Evolutionary conservation across 139 green algal genomes (phyloP), one percentile per base, ranked within the genome.

Genomic region (Chlorella sp.): DNA sequence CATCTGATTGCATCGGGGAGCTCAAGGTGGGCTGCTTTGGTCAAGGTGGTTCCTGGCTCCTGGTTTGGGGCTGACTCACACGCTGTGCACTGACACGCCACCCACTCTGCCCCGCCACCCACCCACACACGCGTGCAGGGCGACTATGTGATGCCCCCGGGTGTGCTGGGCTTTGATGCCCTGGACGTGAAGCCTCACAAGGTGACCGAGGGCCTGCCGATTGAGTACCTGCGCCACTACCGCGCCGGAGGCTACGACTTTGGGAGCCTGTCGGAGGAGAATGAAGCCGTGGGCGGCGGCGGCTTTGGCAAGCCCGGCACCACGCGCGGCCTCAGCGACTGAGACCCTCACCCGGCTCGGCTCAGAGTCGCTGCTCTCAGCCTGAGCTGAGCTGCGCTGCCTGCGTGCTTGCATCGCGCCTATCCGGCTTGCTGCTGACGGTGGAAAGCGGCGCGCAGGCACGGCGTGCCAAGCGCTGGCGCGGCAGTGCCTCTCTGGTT

Each of bases 201-300:
- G 66, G 83, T 88, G 60, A 96, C 95, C 16, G 92, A 96, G 69
- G 96, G 96, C 42, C 53, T 97, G 78, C 83, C 95, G 42, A 96
- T 98, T 32, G 96, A 98, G 91, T 95, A 96, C 39, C 89, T 98
- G 69, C 93, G 96, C 75, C 92, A 95, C 86, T 94, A 93, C 69
- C 93, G 96, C 53, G 86, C 92, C 18, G 96, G 95, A 19, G 96
- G 96, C 34, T 98, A 98, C 92, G 92, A 95, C 48, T 89, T 95
- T 82, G 93, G 93, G 21, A 86, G 24, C 39, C 84, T 88, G 66
- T 60, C 83, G 5, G 84, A 88, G 37, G 86, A 73, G 76, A 4
- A 4, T 3, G 83, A 78, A 22, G 37, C 39, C 0, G 85, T 88
- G 37, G 87, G 87, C n/a, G 86, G 86, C 36, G 37, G 37, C 36